Percentiles rank a stretch among this genome's conserved stretches.
Evolutionary conservation across 1,139 yeast genomes (phyloP).

Genomic region (Kluyveromyces sp.): DNA sequence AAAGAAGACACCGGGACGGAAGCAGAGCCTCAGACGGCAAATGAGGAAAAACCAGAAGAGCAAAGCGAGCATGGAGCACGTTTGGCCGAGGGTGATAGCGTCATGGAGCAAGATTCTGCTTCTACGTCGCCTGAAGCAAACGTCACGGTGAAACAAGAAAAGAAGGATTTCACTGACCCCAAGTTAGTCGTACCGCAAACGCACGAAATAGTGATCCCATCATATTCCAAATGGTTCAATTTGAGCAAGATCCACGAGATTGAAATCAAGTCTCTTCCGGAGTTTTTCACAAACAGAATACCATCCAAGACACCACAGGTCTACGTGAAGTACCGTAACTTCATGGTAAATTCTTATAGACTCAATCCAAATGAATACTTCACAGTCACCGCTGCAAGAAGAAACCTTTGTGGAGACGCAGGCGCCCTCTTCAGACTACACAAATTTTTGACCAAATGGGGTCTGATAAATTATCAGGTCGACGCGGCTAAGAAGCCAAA

Average conservation of each 20-base stretch:
- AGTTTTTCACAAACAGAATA: constrained; percentile 71
- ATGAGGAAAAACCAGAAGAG: too few species aligned
- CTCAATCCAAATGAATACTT: constrained; percentile 88
- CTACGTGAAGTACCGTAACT: constrained; percentile 82
- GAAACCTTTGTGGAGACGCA: constrained; percentile 94
- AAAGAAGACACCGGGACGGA: too few species aligned
- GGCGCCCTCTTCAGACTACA: constrained; percentile 89
- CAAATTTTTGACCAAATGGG: constrained; percentile 90
- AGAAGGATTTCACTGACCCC: too few species aligned
- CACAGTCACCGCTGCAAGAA: constrained; percentile 88
- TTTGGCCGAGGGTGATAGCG: constrained; percentile 1
- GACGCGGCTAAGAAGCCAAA: constrained; percentile 58
- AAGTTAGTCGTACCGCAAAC: constrained; percentile 47
- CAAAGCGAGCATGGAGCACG: too few species aligned
- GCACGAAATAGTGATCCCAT: constrained; percentile 86
- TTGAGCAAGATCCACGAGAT: constrained; percentile 59
- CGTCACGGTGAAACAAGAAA: too few species aligned
- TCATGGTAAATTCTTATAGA: constrained; percentile 88
- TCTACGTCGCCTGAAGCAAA: background rate
- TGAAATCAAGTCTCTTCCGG: constrained; percentile 75
- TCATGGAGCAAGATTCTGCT: constrained; percentile 7
- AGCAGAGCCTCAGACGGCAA: background rate
- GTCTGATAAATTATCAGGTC: constrained; percentile 89
- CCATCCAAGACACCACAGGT: constrained; percentile 84
- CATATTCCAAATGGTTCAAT: constrained; percentile 88